Percentiles rank a stretch among this genome's conserved stretches.
Evolutionary conservation across 345 rosid species (phyloP).

Genomic region (Acer campestre): DNA sequence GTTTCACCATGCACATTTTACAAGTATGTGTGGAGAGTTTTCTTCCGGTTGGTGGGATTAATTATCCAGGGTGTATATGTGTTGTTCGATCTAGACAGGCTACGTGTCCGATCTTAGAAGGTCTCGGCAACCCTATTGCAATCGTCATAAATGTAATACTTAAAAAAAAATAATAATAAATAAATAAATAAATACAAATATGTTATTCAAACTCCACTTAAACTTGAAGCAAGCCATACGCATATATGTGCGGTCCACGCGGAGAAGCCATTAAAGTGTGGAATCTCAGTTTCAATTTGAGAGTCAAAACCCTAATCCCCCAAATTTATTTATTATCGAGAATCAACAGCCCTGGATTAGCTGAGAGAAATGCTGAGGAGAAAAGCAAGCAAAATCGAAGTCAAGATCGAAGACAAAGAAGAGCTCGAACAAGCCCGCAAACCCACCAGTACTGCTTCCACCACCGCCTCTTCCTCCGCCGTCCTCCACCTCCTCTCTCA

Average conservation of each 20-base stretch:
- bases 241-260: not conserved
- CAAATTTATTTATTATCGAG: not conserved
- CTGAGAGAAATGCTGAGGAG: constrained; percentile 69
- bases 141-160: no score
- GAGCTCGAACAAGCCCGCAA: constrained; percentile 81
- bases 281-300: not conserved
- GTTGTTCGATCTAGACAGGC: no score
- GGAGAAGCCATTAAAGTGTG: not conserved
- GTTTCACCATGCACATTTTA: no score
- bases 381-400: constrained; percentile 81
- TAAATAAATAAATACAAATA: no score
- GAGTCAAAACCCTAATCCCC: not conserved
- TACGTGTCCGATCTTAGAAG: no score
- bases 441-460: constrained; percentile 32
- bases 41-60: no score
- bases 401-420: constrained; percentile 78
- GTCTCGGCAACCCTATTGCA: no score
- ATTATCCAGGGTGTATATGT: no score
- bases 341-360: not conserved
- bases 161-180: no score
- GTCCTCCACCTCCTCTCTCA: constrained; percentile 60
- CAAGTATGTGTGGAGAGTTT: no score
- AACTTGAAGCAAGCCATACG: not conserved
- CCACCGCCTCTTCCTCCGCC: constrained; percentile 44
- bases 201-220: no score